These are phyloP conservation scores for Ustilago hordei DNA, from an alignment of 1,284 basidiomycete species.

Conservation along the genomic window DNA sequence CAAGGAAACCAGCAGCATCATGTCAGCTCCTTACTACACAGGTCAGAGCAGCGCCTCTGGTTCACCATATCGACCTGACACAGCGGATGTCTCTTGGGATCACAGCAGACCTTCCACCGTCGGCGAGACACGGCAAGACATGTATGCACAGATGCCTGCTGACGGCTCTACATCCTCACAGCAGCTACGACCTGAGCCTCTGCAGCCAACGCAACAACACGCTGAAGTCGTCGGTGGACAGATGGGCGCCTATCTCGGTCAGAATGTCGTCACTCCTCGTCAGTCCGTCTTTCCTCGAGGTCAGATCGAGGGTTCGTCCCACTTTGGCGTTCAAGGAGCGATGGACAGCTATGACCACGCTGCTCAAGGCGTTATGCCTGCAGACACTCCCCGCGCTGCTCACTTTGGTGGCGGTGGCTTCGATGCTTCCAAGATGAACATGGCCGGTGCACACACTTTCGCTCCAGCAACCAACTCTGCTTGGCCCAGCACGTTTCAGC, in stretches of 20 bases:
- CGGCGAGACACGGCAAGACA: slow-evolving; percentile 26
- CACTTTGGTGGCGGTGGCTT: slow-evolving; percentile 26
- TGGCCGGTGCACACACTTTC: slow-evolving; percentile 24
- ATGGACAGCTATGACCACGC: slow-evolving; percentile 28
- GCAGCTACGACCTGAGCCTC: slow-evolving; percentile 24
- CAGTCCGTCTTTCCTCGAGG: slow-evolving; percentile 34
- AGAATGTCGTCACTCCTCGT: slow-evolving; percentile 36
- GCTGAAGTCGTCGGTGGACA: slow-evolving; percentile 12
- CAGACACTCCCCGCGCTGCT: slow-evolving; percentile 31
- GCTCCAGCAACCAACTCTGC: slow-evolving; percentile 9
- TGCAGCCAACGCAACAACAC: slow-evolving; percentile 22
- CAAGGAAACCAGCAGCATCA: background rate
- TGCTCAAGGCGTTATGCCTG: slow-evolving; percentile 11
- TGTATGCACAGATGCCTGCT: slow-evolving; percentile 20
- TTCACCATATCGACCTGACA: slow-evolving; percentile 36
- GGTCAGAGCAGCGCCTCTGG: slow-evolving; percentile 24
- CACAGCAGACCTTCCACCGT: slow-evolving; percentile 22
- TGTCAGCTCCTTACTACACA: slow-evolving; percentile 40
- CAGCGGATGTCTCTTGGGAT: slow-evolving; percentile 38
- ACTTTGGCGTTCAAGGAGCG: slow-evolving; percentile 11
- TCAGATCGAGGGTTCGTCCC: slow-evolving; percentile 20
- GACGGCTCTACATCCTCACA: slow-evolving; percentile 15
- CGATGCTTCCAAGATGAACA: slow-evolving; percentile 21
- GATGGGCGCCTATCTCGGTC: slow-evolving; percentile 18
- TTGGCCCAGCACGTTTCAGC: slow-evolving; percentile 24